Evolutionary conservation across 2,329 filamentous ascomycete species (phyloP).

Genomic region (Metarhizium humberi): DNA sequence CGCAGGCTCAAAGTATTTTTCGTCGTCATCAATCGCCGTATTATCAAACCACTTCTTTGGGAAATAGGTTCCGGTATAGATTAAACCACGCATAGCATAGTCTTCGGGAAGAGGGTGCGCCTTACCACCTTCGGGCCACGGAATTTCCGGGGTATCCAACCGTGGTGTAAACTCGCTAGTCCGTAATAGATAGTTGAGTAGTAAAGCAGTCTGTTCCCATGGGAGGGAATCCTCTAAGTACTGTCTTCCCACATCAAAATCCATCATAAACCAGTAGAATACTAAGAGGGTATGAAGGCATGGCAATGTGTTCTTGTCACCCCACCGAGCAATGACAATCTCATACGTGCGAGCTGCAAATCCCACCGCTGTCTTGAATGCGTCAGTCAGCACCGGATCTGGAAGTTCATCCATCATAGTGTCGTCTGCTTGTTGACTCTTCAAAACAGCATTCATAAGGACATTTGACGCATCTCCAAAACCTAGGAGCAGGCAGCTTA

Average conservation of each 20-base stretch:
- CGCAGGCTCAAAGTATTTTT: constrained; percentile 52
- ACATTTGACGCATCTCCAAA: constrained; percentile 33
- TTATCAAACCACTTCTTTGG: constrained; percentile 49
- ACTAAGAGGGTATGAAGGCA: constrained; percentile 54
- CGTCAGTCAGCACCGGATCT: constrained; percentile 13
- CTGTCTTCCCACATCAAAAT: constrained; percentile 1
- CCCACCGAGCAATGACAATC: constrained; percentile 40
- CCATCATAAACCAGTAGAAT: constrained; percentile 41
- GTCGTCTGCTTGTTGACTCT: constrained; percentile 14
- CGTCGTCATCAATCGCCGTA: constrained; percentile 55
- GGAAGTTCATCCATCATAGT: constrained; percentile 10
- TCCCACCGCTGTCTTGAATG: constrained; percentile 24
- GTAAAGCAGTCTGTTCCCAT: constrained; percentile 36
- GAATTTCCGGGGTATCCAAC: constrained; percentile 37
- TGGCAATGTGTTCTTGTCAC: constrained; percentile 50
- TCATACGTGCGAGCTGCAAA: constrained; percentile 35
- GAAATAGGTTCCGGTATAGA: constrained; percentile 51
- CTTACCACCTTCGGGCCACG: constrained; percentile 30
- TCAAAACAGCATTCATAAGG: constrained; percentile 31
- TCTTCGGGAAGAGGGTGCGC: constrained; percentile 58
- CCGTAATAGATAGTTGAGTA: constrained; percentile 27
- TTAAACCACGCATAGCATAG: constrained; percentile 53
- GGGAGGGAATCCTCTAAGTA: constrained; percentile 30
- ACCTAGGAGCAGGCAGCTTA: constrained; percentile 22
- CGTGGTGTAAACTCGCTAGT: constrained; percentile 19